phyloP scores from a whole-genome alignment of 108 stramenopile genomes.

The Cyclotella cryptica region DNA sequence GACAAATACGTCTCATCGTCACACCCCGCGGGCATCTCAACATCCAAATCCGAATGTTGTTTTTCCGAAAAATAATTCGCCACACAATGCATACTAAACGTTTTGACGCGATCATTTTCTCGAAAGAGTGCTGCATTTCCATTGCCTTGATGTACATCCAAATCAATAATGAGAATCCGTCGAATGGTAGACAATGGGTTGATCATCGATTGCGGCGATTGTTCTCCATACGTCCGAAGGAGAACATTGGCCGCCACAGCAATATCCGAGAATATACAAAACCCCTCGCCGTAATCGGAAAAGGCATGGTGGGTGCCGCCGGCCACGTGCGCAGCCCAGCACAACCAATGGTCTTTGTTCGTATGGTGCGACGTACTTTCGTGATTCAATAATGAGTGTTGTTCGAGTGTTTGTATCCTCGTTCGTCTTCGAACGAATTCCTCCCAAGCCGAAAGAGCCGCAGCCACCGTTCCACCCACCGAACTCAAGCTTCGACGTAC shows the following conservation, averaged over 20 bases:
- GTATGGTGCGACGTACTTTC: not conserved
- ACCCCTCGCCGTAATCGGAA: slow-evolving; percentile 92
- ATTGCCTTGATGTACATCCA: slow-evolving; percentile 96
- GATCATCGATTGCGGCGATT: not conserved
- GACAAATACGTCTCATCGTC: slow-evolving; percentile 78
- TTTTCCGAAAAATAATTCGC: slow-evolving; percentile 88
- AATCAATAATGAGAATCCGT: slow-evolving; percentile 83
- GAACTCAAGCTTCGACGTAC: slow-evolving; percentile 86
- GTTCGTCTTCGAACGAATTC: slow-evolving; percentile 34
- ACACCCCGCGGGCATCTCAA: slow-evolving; percentile 79
- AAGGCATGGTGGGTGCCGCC: slow-evolving; percentile 97
- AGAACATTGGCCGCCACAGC: slow-evolving; percentile 92
- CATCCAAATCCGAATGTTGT: slow-evolving; percentile 78
- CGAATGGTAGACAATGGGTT: slow-evolving; percentile 31
- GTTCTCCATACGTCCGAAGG: slow-evolving; percentile 59
- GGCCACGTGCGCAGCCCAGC: slow-evolving; percentile 82
- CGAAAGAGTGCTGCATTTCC: slow-evolving; percentile 89
- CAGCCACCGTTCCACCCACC: slow-evolving; percentile 92
- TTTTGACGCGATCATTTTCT: slow-evolving; percentile 61
- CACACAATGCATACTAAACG: slow-evolving; percentile 84
- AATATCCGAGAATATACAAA: slow-evolving; percentile 92
- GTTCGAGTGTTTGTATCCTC: not conserved
- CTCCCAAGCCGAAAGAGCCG: slow-evolving; percentile 69
- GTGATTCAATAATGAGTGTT: not conserved
- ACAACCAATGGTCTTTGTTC: slow-evolving; percentile 27